Conservation (phyloP, 78 protist genomes). For the Planoprotostelium fungivorum region DNA sequence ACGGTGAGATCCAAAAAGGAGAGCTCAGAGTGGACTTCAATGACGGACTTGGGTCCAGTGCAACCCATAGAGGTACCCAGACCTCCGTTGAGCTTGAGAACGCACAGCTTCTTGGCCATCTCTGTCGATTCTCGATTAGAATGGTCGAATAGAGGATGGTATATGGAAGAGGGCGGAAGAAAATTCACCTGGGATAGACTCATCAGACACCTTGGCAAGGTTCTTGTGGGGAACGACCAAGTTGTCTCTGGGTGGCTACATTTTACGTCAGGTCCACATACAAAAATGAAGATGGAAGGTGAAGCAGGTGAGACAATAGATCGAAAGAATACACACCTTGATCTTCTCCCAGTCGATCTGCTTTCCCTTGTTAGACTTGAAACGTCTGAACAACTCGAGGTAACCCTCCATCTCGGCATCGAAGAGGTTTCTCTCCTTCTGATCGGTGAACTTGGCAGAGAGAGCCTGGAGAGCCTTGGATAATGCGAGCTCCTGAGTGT, state of each 20-base stretch:
- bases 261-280: too few species aligned
- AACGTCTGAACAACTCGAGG: conserved; percentile 35
- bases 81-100: conserved; percentile 97
- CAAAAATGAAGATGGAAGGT: too few species aligned
- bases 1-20: conserved; percentile 92
- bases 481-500: not conserved
- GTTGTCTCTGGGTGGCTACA: conserved; percentile 45
- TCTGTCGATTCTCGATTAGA: not conserved
- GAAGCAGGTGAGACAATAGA: too few species aligned
- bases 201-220: conserved; percentile 22
- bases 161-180: too few species aligned
- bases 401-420: not conserved
- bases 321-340: not conserved
- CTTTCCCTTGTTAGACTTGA: conserved; percentile 54
- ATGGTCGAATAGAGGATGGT: not conserved
- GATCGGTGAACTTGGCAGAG: not conserved
- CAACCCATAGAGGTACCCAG: conserved; percentile 99
- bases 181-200: not conserved
- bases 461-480: not conserved
- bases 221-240: conserved; percentile 39
- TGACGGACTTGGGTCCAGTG: conserved; percentile 89
- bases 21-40: conserved; percentile 73
- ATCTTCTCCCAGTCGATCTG: conserved; percentile 61
- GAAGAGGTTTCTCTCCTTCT: not conserved
- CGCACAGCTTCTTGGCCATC: conserved; percentile 70